Conservation (phyloP, 2,329 filamentous ascomycete genomes). For the Colletotrichum spinosum region DNA sequence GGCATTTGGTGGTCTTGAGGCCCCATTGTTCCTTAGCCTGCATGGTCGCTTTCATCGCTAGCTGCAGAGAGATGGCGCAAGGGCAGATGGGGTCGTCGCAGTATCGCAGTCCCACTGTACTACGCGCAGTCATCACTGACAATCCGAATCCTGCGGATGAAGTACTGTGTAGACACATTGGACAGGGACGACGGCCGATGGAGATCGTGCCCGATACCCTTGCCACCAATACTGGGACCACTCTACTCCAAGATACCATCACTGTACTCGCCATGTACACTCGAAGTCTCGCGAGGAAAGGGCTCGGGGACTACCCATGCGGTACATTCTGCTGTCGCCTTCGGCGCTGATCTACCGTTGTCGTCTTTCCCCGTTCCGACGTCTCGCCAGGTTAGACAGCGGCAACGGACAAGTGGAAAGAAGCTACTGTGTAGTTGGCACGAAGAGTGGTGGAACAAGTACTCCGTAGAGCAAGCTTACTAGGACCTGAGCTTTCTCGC, state of each 20-base stretch:
- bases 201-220: conserved; percentile 19
- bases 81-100: conserved; percentile 1
- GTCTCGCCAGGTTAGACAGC: not conserved
- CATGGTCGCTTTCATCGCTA: conserved; percentile 20
- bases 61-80: conserved; percentile 26
- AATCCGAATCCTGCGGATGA: not conserved
- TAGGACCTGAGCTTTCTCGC: no score
- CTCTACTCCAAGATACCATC: conserved; percentile 19
- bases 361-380: conserved; percentile 13
- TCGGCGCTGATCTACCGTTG: conserved; percentile 8
- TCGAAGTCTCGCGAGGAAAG: conserved; percentile 12
- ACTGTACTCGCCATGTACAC: conserved; percentile 25
- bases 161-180: not conserved
- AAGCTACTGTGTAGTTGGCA: no score
- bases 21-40: conserved; percentile 18
- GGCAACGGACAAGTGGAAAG: no score
- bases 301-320: conserved; percentile 9
- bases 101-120: not conserved
- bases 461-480: no score
- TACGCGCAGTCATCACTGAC: conserved; percentile 5
- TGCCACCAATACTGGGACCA: conserved; percentile 17
- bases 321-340: not conserved
- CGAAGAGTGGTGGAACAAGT: no score
- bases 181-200: conserved; percentile 7
- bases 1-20: conserved; percentile 10